Conservation (phyloP, 768 basidiomycete species). For the Collybia sp. region DNA sequence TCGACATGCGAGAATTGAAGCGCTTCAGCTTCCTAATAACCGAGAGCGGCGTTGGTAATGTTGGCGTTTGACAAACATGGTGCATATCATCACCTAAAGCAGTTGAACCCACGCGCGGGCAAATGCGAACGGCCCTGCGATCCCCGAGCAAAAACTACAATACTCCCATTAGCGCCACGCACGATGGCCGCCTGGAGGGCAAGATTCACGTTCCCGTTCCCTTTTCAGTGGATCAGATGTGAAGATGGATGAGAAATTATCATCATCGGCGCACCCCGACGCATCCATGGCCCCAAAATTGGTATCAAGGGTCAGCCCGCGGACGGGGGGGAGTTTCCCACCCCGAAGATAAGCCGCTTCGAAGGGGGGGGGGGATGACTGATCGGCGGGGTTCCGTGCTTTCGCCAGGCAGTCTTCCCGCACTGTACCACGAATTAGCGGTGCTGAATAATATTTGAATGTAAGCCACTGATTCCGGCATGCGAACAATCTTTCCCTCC, state of each 20-base stretch:
- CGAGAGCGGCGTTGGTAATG: not conserved
- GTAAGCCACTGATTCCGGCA: no score
- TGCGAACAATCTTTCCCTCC: no score
- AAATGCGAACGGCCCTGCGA: conserved; percentile 3
- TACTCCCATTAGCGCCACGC: conserved; percentile 13
- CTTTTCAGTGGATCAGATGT: not conserved
- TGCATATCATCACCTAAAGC: conserved; percentile 16
- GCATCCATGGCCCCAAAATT: conserved; percentile 25
- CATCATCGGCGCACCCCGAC: conserved; percentile 5
- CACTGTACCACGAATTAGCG: no score
- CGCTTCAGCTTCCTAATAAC: conserved; percentile 12
- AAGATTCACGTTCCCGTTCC: conserved; percentile 16
- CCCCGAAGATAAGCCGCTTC: conserved; percentile 17
- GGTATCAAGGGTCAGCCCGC: conserved; percentile 30
- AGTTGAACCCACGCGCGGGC: conserved; percentile 10
- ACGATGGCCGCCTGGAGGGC: conserved; percentile 18
- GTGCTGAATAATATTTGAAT: no score
- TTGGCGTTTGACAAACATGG: not conserved
- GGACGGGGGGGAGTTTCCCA: conserved; percentile 20
- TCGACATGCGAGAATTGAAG: conserved; percentile 22
- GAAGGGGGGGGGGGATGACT: conserved; percentile 23
- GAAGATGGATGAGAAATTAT: not conserved
- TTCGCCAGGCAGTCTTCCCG: conserved; percentile 7
- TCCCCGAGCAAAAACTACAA: conserved; percentile 8
- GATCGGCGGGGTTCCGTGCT: conserved; percentile 31